Percentiles rank a stretch among this genome's conserved stretches.
phyloP scores from a whole-genome alignment of 371 early-diverging fungal genomes.

The Mortierella sp. region DNA sequence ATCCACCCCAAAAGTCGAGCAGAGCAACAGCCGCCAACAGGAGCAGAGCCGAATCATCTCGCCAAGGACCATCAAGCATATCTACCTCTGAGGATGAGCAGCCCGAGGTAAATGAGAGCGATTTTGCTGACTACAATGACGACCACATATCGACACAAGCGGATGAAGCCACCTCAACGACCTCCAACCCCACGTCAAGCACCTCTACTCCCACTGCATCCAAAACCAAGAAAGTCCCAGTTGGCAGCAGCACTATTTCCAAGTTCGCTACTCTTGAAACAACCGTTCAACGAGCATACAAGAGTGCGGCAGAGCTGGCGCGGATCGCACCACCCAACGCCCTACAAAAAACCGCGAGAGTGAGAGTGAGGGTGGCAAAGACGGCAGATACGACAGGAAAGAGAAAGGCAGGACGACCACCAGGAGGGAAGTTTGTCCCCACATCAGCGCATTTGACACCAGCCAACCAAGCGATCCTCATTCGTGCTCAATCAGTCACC shows the following conservation, averaged over 20 bases:
- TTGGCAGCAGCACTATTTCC: not conserved
- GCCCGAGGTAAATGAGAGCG: slow-evolving; percentile 5
- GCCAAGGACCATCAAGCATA: slow-evolving; percentile 9
- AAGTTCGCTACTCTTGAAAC: not conserved
- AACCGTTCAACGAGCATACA: not conserved
- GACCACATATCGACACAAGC: not conserved
- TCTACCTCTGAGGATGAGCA: not conserved
- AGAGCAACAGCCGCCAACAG: not conserved
- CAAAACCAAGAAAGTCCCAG: not conserved
- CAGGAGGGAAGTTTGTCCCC: slow-evolving; percentile 11
- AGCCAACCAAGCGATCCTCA: slow-evolving; percentile 16
- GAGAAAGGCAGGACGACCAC: slow-evolving; percentile 14
- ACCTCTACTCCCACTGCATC: not conserved
- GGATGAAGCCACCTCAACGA: not conserved
- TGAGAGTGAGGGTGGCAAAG: not conserved
- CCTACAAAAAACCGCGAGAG: not conserved
- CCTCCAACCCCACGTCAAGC: slow-evolving; percentile 6
- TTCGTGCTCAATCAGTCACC: slow-evolving; percentile 8
- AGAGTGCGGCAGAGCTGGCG: slow-evolving; percentile 10
- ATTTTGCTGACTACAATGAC: not conserved
- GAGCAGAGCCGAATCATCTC: not conserved
- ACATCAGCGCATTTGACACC: slow-evolving; percentile 13
- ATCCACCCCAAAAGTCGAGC: not conserved
- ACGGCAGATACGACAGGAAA: not conserved
- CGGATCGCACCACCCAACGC: not conserved